phyloP scores from a whole-genome alignment of 257 asterid genomes.

The Coffea eugenioides region DNA sequence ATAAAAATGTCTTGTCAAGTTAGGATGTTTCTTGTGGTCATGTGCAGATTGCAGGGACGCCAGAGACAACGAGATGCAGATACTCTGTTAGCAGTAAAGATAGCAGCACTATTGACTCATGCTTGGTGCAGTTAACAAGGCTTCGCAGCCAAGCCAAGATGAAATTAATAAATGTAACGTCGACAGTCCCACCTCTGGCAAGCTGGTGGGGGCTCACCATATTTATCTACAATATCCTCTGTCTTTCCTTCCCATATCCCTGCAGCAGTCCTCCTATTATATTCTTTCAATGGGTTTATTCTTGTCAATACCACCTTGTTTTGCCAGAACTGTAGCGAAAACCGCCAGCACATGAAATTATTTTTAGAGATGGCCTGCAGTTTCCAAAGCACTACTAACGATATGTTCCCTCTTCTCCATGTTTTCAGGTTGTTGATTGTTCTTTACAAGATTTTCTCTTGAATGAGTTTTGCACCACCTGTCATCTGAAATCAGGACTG shows the following conservation, averaged over 20 bases:
- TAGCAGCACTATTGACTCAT: conserved; percentile 26
- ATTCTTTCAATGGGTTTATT: conserved; percentile 32
- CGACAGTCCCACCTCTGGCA: conserved; percentile 20
- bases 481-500: conserved; percentile 4
- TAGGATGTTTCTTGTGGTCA: conserved; percentile 29
- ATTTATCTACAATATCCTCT: conserved; percentile 40
- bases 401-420: conserved; percentile 18
- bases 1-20: conserved; percentile 18
- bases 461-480: conserved; percentile 16
- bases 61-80: conserved; percentile 24
- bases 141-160: conserved; percentile 20
- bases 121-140: conserved; percentile 23
- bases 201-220: conserved; percentile 32
- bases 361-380: background rate
- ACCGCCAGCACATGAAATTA: conserved; percentile 30
- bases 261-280: conserved; percentile 16
- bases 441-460: background rate
- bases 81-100: conserved; percentile 23
- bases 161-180: conserved; percentile 12
- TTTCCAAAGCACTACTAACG: conserved; percentile 15
- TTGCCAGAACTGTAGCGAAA: conserved; percentile 24
- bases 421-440: conserved; percentile 30
- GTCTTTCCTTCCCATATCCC: conserved; percentile 31
- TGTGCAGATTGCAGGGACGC: conserved; percentile 43
- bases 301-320: conserved; percentile 29